These are phyloP conservation scores for Tetrastigma voinierianum DNA, from an alignment of 164 flowering plant genomes.

Conservation along the genomic window DNA sequence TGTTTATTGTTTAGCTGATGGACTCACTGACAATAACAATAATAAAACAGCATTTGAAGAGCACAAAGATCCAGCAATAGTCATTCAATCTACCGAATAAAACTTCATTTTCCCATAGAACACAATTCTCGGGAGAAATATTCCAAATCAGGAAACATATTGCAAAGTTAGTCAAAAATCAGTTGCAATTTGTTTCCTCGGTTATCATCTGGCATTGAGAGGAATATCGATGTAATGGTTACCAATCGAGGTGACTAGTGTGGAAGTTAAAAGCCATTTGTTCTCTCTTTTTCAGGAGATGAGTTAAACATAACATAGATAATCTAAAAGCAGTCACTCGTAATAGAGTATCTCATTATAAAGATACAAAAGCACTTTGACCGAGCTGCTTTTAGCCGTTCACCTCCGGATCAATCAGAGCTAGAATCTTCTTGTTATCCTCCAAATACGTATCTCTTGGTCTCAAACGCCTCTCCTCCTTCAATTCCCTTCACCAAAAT, in stretches of 20 bases:
- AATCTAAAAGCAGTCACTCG: not conserved
- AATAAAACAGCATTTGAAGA: not conserved
- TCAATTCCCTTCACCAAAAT: slow-evolving; percentile 35
- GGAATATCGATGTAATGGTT: too few species aligned
- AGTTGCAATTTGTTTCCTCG: too few species aligned
- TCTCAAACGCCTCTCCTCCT: slow-evolving; percentile 18
- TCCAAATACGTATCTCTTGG: slow-evolving; percentile 17
- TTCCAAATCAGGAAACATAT: too few species aligned
- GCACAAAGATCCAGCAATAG: not conserved
- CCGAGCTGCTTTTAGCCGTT: not conserved
- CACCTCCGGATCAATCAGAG: slow-evolving; percentile 82
- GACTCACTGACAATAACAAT: not conserved
- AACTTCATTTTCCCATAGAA: too few species aligned
- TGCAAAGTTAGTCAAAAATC: too few species aligned
- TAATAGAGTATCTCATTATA: not conserved
- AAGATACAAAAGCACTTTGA: not conserved
- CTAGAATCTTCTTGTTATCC: slow-evolving; percentile 46
- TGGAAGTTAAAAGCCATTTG: too few species aligned
- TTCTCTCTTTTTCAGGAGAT: too few species aligned
- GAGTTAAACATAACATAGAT: not conserved
- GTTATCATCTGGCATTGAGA: too few species aligned
- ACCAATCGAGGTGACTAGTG: too few species aligned
- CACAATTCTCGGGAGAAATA: too few species aligned
- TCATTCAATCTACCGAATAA: too few species aligned
- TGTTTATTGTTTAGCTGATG: too few species aligned